Evolutionary conservation across 2,329 filamentous ascomycete genomes (phyloP), one percentile per base, ranked within the genome.

Genomic region (Xylariaceae sp.): DNA sequence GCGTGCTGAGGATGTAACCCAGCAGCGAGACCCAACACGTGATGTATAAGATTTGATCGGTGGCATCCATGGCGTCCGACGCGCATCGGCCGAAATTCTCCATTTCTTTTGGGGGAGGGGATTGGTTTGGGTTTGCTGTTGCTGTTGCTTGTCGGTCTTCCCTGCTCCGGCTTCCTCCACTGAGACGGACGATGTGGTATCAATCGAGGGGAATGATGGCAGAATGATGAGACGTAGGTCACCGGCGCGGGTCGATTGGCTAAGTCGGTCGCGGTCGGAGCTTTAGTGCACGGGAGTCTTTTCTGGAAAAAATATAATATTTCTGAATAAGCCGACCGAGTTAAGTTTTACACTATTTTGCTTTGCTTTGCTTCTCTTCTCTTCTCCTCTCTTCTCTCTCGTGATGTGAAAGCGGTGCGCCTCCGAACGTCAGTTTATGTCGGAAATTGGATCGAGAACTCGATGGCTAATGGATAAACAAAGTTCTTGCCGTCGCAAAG

Each of bases 21-120:
- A 54, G 11, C 7, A 66, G 58, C 34, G 60, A 31, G 32, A 57
- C 50, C 57, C 63, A 64, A 47, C 61, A 65, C 27, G 44, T 52
- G 44, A 42, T 47, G 53, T 65, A 64, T 11, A 65, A 54, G 54
- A 59, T 52, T 31, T 61, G 57, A 47, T 63, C 58, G 31, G 49
- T 31, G 7, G 47, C 26, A 34, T 60, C 45, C 61, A 63, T 65
- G 39, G 27, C 34, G 41, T 6, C 19, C 12, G 12, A 35, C 29
- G 29, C 4, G 27, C 27, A 30, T 31, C 27, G 6, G 40, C 19
- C 12, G 39, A 6, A n/a, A 39, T 39, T 6, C 9, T 35, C 9
- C 9, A 35, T 35, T 35, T 35, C 34, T 35, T 35, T 35, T 35
- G 19, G 1, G 19, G 19, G 19, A 19, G 19, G 19, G 19, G 19